These are phyloP conservation scores for Boletus pseudo-olivaceus DNA, from an alignment of 768 basidiomycete species.

Conservation along the genomic window DNA sequence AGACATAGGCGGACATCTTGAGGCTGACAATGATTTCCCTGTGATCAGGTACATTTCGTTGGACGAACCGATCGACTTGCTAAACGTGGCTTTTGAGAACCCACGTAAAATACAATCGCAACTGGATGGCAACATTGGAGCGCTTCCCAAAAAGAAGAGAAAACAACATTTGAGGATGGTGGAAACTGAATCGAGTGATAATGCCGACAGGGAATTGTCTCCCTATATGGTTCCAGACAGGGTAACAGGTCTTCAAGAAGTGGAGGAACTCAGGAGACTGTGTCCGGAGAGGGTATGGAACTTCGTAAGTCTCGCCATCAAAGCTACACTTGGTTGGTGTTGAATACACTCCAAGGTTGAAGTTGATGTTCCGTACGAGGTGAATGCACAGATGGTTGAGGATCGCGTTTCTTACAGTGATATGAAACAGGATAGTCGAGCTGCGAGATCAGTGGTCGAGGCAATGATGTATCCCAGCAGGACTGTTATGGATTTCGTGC, in stretches of 20 bases:
- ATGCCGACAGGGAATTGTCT: constrained; percentile 11
- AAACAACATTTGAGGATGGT: constrained; percentile 24
- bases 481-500: constrained; percentile 89
- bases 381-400: constrained; percentile 26
- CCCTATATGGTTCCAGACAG: constrained; percentile 88
- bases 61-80: constrained; percentile 82
- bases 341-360: constrained; percentile 56
- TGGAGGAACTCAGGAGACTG: constrained; percentile 72
- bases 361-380: constrained; percentile 79
- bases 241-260: constrained; percentile 69
- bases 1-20: background rate
- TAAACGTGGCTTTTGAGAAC: constrained; percentile 96
- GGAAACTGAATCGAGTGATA: background rate
- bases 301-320: constrained; percentile 53
- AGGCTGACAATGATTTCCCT: background rate
- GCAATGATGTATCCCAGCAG: constrained; percentile 73
- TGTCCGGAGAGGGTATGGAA: constrained; percentile 86
- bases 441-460: constrained; percentile 52
- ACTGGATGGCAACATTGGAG: constrained; percentile 43
- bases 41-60: constrained; percentile 60
- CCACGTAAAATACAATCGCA: constrained; percentile 67
- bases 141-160: constrained; percentile 43
- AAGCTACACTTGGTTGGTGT: background rate
- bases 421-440: constrained; percentile 58
- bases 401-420: constrained; percentile 2